These are phyloP conservation scores for Chaetoscypha palmicola DNA, from an alignment of 2,329 filamentous ascomycete genomes.

Conservation along the genomic window DNA sequence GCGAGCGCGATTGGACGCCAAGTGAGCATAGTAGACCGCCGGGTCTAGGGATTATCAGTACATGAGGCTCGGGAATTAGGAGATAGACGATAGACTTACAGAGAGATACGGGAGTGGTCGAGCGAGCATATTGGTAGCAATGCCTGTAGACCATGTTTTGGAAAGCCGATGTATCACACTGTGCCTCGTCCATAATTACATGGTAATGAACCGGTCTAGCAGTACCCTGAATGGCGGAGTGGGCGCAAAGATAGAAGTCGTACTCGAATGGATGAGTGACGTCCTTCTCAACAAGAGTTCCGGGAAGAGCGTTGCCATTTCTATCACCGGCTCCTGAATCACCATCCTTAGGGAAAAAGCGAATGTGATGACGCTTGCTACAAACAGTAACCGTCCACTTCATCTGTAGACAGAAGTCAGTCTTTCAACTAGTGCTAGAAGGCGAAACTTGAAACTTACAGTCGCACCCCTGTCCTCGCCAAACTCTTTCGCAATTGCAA, in stretches of 20 bases:
- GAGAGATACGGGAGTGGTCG: conserved; percentile 79
- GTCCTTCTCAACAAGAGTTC: conserved; percentile 79
- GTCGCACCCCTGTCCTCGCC: conserved; percentile 27
- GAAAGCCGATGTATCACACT: conserved; percentile 58
- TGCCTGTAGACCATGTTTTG: conserved; percentile 92
- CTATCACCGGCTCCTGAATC: conserved; percentile 51
- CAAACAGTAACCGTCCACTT: conserved; percentile 82
- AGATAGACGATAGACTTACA: conserved; percentile 40
- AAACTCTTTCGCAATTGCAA: conserved; percentile 45
- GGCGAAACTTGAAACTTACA: conserved; percentile 35
- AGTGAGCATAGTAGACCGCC: conserved; percentile 91
- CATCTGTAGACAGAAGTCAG: too few species aligned
- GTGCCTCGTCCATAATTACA: conserved; percentile 75
- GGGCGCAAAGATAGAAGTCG: conserved; percentile 51
- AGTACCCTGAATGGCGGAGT: conserved; percentile 85
- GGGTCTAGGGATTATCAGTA: conserved; percentile 45
- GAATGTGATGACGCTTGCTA: conserved; percentile 89
- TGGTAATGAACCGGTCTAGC: conserved; percentile 89
- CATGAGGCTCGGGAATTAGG: conserved; percentile 6
- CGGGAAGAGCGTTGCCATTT: conserved; percentile 77
- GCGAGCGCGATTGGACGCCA: conserved; percentile 74
- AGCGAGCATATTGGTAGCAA: conserved; percentile 86
- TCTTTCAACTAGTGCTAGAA: too few species aligned
- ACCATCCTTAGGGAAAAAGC: conserved; percentile 70
- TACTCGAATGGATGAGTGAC: conserved; percentile 88